Conservation (phyloP, 495 filamentous ascomycete genomes). For the Neurospora sp. region DNA sequence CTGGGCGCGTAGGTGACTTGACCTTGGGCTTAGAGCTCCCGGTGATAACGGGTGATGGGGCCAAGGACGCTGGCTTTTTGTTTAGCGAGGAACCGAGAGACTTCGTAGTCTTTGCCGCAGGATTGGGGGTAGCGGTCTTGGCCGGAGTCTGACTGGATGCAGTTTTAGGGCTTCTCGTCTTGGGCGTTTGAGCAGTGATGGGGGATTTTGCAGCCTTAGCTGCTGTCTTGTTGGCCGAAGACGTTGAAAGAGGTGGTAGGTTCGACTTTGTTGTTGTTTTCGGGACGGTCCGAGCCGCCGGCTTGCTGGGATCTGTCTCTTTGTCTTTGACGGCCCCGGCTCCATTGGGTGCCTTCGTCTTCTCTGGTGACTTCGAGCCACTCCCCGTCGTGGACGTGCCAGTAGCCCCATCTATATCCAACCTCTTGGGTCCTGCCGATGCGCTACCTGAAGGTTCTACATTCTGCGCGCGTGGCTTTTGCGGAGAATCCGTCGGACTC, state of each 20-base stretch:
- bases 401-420: not conserved
- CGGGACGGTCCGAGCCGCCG: constrained; percentile 29
- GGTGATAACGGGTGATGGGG: constrained; percentile 23
- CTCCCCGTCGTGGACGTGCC: not conserved
- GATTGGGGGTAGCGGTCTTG: constrained; percentile 20
- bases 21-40: constrained; percentile 48
- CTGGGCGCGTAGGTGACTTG: constrained; percentile 55
- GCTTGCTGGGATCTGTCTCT: constrained; percentile 25
- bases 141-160: constrained; percentile 12
- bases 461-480: constrained; percentile 6
- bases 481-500: constrained; percentile 1
- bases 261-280: constrained; percentile 25
- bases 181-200: constrained; percentile 19
- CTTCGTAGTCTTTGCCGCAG: constrained; percentile 16
- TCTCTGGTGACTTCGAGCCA: constrained; percentile 1
- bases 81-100: constrained; percentile 13
- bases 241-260: constrained; percentile 16
- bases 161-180: constrained; percentile 10
- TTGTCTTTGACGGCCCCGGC: constrained; percentile 6
- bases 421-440: not conserved
- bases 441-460: constrained; percentile 4
- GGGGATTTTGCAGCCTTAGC: constrained; percentile 30
- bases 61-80: constrained; percentile 27
- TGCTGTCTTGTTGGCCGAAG: constrained; percentile 26
- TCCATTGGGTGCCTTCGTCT: constrained; percentile 4